Conservation (phyloP, 2,329 filamentous ascomycete species). For the Exophiala calicioides region DNA sequence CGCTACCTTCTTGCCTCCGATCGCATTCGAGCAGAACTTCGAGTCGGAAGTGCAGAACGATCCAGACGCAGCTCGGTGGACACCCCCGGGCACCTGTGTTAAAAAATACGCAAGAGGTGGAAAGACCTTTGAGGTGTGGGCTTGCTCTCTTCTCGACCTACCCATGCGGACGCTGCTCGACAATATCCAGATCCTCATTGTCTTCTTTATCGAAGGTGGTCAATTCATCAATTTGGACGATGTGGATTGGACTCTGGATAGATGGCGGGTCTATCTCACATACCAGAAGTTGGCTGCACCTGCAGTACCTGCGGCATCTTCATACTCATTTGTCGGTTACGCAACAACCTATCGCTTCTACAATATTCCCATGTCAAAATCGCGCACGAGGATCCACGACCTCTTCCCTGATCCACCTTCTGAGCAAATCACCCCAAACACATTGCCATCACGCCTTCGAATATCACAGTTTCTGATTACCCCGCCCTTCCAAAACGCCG, state of each 20-base stretch:
- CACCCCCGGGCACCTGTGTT: slow-evolving; percentile 74
- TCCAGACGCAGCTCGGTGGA: slow-evolving; percentile 51
- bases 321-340: slow-evolving; percentile 86
- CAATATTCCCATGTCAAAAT: slow-evolving; percentile 44
- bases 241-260: slow-evolving; percentile 69
- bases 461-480: slow-evolving; percentile 94
- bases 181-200: slow-evolving; percentile 79
- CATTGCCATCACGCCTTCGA: slow-evolving; percentile 74
- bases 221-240: slow-evolving; percentile 71
- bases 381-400: slow-evolving; percentile 37
- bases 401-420: slow-evolving; percentile 45
- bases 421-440: slow-evolving; percentile 50
- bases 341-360: slow-evolving; percentile 89
- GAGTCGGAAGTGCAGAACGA: slow-evolving; percentile 57
- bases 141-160: slow-evolving; percentile 69
- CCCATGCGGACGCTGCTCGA: slow-evolving; percentile 70
- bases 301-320: slow-evolving; percentile 49
- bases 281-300: slow-evolving; percentile 59
- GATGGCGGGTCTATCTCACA: slow-evolving; percentile 91
- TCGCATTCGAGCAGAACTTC: slow-evolving; percentile 64
- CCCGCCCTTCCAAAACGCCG: slow-evolving; percentile 79
- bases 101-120: slow-evolving; percentile 63
- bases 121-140: slow-evolving; percentile 80
- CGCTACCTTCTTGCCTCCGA: slow-evolving; percentile 70
- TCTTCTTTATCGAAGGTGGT: slow-evolving; percentile 93